A percentile compares a stretch with the other conserved stretches of the same genome.
Conservation (phyloP, 805 yeast species). For the Cyberlindnera lachancei region DNA sequence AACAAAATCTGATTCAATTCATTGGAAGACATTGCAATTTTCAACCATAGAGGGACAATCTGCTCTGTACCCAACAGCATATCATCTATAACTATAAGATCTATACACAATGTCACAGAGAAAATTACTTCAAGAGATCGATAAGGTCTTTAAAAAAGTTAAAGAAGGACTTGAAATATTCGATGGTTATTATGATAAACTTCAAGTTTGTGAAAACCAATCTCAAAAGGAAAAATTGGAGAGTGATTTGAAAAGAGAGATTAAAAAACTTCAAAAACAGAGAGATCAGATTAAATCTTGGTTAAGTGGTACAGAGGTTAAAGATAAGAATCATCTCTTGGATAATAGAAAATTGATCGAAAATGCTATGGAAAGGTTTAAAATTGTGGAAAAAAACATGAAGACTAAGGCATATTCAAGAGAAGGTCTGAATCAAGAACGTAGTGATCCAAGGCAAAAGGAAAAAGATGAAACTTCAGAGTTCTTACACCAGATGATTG, state of each 20-base stretch:
- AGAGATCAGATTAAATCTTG: conserved; percentile 95
- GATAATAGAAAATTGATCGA: conserved; percentile 70
- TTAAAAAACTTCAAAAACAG: conserved; percentile 86
- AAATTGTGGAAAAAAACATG: conserved; percentile 86
- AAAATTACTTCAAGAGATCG: conserved; percentile 65
- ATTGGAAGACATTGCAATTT: no score
- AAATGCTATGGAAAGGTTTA: conserved; percentile 89
- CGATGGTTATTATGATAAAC: conserved; percentile 80
- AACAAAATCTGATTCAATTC: no score
- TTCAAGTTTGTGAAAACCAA: conserved; percentile 70
- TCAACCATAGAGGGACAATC: no score
- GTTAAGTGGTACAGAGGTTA: conserved; percentile 86
- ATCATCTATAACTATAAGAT: no score
- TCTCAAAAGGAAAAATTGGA: conserved; percentile 93
- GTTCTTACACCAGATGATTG: conserved; percentile 65
- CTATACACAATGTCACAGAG: conserved; percentile 40
- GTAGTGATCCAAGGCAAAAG: conserved; percentile 70
- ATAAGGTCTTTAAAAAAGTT: conserved; percentile 85
- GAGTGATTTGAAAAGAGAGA: conserved; percentile 86
- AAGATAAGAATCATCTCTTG: conserved; percentile 73
- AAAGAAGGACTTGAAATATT: conserved; percentile 84
- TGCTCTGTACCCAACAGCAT: no score
- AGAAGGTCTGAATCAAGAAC: conserved; percentile 78
- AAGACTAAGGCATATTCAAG: conserved; percentile 91
- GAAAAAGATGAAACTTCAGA: conserved; percentile 67